Evolutionary conservation across 352 stramenopile species (phyloP).

Genomic region (Blastocystis sp.): DNA sequence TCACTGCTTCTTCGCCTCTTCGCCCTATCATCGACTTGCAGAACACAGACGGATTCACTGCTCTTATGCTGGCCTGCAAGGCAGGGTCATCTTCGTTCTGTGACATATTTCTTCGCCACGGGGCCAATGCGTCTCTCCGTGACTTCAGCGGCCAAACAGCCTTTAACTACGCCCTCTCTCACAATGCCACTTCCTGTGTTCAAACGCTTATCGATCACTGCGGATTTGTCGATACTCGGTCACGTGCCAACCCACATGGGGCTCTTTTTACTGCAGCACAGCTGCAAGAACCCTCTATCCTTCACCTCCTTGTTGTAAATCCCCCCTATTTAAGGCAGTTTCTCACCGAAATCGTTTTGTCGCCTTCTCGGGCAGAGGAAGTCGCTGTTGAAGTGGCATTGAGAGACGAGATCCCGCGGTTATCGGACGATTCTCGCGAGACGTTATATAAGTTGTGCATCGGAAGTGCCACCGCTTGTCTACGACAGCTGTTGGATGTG

Average conservation of each 20-base stretch:
- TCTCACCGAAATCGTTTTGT: background rate
- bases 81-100: background rate
- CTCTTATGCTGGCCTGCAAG: conserved; percentile 39
- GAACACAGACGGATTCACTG: conserved; percentile 31
- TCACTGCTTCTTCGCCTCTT: background rate
- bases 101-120: background rate
- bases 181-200: background rate
- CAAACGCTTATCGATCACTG: background rate
- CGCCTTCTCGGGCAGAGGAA: background rate
- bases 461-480: background rate
- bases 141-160: conserved; percentile 8
- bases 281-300: background rate
- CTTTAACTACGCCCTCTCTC: background rate
- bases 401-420: background rate
- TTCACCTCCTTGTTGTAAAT: background rate
- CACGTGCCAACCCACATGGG: background rate
- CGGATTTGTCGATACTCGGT: background rate
- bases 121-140: background rate
- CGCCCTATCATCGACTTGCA: conserved; percentile 5
- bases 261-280: conserved; percentile 1
- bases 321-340: conserved; percentile 15
- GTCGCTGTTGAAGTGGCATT: conserved; percentile 20
- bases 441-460: background rate
- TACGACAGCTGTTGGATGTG: background rate
- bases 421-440: background rate